Evolutionary conservation across 495 filamentous ascomycete genomes (phyloP), one percentile per base, ranked within the genome.

Genomic region (Mytilinidion resinicola): DNA sequence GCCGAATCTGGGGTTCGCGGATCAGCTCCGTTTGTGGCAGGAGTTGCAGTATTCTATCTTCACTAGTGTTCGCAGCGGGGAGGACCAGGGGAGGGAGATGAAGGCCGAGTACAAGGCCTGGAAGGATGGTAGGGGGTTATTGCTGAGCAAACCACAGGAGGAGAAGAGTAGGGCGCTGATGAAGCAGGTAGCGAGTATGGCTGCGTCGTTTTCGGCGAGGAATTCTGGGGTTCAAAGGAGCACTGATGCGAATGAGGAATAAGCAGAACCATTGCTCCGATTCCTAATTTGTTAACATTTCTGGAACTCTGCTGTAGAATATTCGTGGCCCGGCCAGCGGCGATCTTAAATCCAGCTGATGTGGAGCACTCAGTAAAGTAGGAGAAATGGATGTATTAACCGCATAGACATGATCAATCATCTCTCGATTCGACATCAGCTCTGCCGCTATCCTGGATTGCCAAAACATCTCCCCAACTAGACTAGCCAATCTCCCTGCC

Each of bases 111-210:
- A 51, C 21, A 15, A 36, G 34, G 33, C 0, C 34, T 58, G 56
- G 56, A 58, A 44, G 37, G 34, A 41, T 11, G 19, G 34, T 12
- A 48, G 56, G 17, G 56, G 42, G 1, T 35, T 25, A 6, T 14
- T 58, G 21, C 10, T 52, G 20, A 19, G 11, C 33, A 37, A 34
- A 30, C 36, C 47, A 11, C 19, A 58, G 35, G 46, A 58, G n/a
- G 56, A 38, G 46, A 52, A 33, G 20, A 34, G 52, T 7, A 37
- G 37, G 34, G 34, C 19, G 1, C 21, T 19, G 34, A 17, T 15
- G 3, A 58, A 34, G 47, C 38, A 37, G 17, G 52, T 58, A 48
- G 56, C 56, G 19, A 37, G 17, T 30, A 41, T 51, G 35, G 56
- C 56, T 9, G 56, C 56, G 20, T 42, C 15, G 37, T 43, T 58